A percentile compares a stretch with the other conserved stretches of the same genome.
These are phyloP conservation scores for Microascus cirrosus DNA, from an alignment of 2,329 filamentous ascomycete genomes.

Conservation along the genomic window DNA sequence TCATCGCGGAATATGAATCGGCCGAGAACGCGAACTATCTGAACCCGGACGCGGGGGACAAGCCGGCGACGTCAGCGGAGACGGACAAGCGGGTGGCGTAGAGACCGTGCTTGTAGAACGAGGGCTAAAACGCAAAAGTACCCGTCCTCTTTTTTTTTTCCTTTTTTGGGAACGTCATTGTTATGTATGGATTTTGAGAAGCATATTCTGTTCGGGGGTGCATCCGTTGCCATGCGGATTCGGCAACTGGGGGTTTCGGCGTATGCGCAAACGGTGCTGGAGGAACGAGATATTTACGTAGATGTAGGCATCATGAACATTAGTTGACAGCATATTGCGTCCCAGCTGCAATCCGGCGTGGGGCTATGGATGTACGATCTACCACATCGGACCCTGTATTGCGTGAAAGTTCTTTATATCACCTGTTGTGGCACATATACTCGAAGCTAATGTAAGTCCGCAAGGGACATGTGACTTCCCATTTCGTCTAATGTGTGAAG, in stretches of 20 bases:
- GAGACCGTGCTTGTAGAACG: neutral
- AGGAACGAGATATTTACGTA: neutral
- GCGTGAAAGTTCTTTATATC: neutral
- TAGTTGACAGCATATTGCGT: neutral
- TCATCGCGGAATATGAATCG: slow-evolving; percentile 92
- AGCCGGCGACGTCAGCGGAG: slow-evolving; percentile 36
- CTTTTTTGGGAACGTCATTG: neutral
- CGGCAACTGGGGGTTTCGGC: neutral
- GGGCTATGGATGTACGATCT: neutral
- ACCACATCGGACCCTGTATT: neutral
- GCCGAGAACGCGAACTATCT: slow-evolving; percentile 87
- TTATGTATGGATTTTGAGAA: neutral
- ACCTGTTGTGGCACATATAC: neutral
- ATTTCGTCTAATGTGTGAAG: neutral
- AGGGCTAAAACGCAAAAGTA: neutral
- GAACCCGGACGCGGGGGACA: slow-evolving; percentile 54
- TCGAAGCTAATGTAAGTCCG: neutral
- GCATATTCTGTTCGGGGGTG: neutral
- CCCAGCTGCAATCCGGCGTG: neutral
- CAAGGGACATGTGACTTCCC: neutral
- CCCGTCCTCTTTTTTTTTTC: neutral
- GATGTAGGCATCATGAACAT: neutral
- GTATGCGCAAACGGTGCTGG: neutral
- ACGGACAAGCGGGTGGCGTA: slow-evolving; percentile 37
- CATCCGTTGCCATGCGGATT: neutral